Base-by-base conservation (phyloP, 2,329 filamentous ascomycete species). In the Aspergillus hortae region DNA sequence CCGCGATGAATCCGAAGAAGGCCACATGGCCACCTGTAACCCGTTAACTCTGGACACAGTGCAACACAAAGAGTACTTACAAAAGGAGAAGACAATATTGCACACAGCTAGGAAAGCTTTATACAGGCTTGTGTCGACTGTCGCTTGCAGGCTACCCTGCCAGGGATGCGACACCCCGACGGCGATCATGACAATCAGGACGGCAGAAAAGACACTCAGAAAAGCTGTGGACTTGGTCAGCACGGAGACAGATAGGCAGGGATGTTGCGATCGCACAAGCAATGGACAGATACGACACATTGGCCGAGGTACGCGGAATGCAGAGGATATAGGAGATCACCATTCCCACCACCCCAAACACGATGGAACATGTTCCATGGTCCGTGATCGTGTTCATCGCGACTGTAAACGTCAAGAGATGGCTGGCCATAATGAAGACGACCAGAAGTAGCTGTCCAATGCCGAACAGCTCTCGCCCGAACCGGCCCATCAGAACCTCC, bases 71-170 rank as follows among this genome's bases (percentile, higher is more conserved):
- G 73, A 69, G 21, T 74, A 49, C 70, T 63, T 62, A 74, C 82
- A 75, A 71, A 85, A 89, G 51, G 86, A 85, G 53, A 89, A 82
- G 50, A 87, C 76, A 49, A 89, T 88, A 71, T 88, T 87, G 64
- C 74, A 77, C 49, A 86, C 76, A 17, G 81, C 77, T 38, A 82
- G 74, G 61, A 86, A 84, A 15, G 73, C 81, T 33, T 79, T 72
- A 33, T 75, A 71, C 42, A 86, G 74, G 21, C 66, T 71, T 1
- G 78, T 61, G 3, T 72, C 60, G 15, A 67, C 63, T 2, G 69
- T 67, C 9, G 68, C 65, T 12, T 66, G 54, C 30, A 71, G 59
- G 5, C n/a, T 32, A 11, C 59, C 62, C 25, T 59, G 56, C 43
- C 70, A 67, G 12, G 74, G 74, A 30, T 72, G 71, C 32, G 67